Base-by-base conservation (phyloP, 2,329 filamentous ascomycete genomes). In the Aureobasidium sp. region DNA sequence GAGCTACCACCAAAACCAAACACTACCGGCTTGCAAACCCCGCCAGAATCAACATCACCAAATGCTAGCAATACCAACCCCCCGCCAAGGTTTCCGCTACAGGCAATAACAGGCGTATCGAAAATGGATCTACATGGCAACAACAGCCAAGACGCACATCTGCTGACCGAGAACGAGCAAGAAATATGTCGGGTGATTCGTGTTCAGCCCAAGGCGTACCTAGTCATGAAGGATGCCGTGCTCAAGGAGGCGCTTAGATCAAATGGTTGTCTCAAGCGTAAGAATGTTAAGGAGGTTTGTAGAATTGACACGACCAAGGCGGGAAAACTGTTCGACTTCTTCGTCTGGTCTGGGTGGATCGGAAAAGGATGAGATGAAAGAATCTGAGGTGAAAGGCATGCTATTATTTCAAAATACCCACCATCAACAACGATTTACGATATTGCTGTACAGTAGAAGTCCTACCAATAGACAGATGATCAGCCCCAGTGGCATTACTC, bases 171-270 rank as follows among this genome's bases (percentile, higher is more conserved):
- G 0, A 91, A 95, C 66, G 94, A 99, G 74, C 80, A 85, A 5
- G 90, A 96, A 70, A 78, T 99, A 0, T 99, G 94, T 77, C 89
- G 90, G 68, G 82, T 88, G 44, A 82, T 96, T 15, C 85, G 91
- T 46, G 78, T 99, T 58, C 89, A 94, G 74, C 94, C 94, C 0
- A 99, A 99, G 77, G 90, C 94, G 1, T 99, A 97, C 73, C 76
- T 97, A 5, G 91, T 91, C 71, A 91, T 97, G 75, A 99, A 99
- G 75, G 91, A 97, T 73, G 87, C 89, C 64, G 80, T 97, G n/a
- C 76, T 97, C 58, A 90, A 90, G 69, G 93, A 97, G 72, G 90
- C 93, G 0, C 84, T 96, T 73, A 94, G 93, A 76, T 87, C 87
- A 63, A 93, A 94, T 63, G 94, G 94, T 0, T 84, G 82, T 13